Conservation (phyloP, 306 rosid species). For the Gynostemma pentaphyllum region DNA sequence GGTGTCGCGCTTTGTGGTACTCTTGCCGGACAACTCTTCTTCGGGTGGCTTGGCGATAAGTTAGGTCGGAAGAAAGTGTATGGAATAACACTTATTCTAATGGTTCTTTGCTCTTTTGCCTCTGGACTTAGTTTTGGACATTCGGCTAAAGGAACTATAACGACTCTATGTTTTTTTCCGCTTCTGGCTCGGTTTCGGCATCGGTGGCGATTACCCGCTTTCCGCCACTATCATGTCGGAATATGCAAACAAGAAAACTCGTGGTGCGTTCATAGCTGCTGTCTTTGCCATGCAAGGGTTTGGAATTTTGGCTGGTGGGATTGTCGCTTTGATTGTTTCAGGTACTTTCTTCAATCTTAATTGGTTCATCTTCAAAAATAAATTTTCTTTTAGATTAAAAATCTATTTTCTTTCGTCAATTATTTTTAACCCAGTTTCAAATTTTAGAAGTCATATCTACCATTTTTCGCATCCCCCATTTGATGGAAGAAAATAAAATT, state of each 20-base stretch:
- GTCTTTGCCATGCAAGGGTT: constrained; percentile 96
- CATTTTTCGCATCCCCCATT: no score
- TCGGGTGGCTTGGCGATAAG: constrained; percentile 97
- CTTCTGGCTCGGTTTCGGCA: constrained; percentile 97
- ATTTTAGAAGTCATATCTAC: no score
- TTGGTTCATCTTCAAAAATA: no score
- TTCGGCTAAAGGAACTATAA: constrained; percentile 29
- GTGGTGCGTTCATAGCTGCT: constrained; percentile 84
- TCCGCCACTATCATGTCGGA: constrained; percentile 95
- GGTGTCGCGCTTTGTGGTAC: constrained; percentile 82
- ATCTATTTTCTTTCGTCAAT: no score
- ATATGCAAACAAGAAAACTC: constrained; percentile 79
- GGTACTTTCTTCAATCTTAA: not conserved
- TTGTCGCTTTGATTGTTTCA: constrained; percentile 41
- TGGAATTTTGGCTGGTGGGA: constrained; percentile 72
- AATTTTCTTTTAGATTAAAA: no score
- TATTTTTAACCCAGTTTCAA: no score
- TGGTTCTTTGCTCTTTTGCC: constrained; percentile 61
- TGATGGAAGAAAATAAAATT: no score
- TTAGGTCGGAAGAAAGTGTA: constrained; percentile 68
- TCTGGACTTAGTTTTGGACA: constrained; percentile 57
- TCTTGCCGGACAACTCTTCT: constrained; percentile 68
- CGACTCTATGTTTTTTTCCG: constrained; percentile 73
- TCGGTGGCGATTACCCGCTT: constrained; percentile 91
- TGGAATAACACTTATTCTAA: constrained; percentile 60